These are phyloP conservation scores for Aaosphaeria pasadenensis DNA, from an alignment of 2,329 filamentous ascomycete species.

Conservation along the genomic window DNA sequence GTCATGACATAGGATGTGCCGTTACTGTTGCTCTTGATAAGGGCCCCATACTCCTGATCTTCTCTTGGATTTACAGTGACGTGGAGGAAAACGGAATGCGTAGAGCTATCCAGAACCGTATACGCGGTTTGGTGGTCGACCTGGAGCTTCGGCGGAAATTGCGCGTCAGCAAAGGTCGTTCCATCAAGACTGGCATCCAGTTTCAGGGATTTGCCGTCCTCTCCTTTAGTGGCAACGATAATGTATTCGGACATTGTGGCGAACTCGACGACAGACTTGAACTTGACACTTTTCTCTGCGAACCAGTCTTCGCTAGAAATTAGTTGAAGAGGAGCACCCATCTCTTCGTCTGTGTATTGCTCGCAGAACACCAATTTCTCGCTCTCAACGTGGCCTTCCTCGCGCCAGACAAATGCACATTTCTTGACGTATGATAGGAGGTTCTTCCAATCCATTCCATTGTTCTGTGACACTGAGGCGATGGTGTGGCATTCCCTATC, in stretches of 20 bases:
- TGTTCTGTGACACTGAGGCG: conserved; percentile 75
- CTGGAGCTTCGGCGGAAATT: conserved; percentile 82
- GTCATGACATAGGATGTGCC: conserved; percentile 92
- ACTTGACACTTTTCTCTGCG: conserved; percentile 59
- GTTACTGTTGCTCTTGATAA: conserved; percentile 98
- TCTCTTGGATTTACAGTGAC: conserved; percentile 70
- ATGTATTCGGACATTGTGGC: conserved; percentile 97
- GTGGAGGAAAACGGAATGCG: conserved; percentile 90
- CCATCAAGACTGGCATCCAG: conserved; percentile 86
- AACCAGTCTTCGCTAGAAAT: conserved; percentile 80
- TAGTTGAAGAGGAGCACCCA: conserved; percentile 63
- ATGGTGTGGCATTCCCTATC: conserved; percentile 63
- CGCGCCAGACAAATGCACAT: conserved; percentile 81
- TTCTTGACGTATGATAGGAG: conserved; percentile 71
- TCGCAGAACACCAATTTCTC: conserved; percentile 64
- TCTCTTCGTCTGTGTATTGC: conserved; percentile 61
- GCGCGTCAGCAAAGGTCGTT: conserved; percentile 72
- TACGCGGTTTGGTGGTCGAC: conserved; percentile 78
- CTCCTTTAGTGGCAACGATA: conserved; percentile 71
- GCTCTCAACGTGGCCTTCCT: conserved; percentile 53
- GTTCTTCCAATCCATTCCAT: conserved; percentile 73
- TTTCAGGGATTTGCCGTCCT: conserved; percentile 66
- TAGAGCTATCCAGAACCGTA: conserved; percentile 91
- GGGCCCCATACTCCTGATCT: conserved; percentile 72
- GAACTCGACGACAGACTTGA: conserved; percentile 75